Evolutionary conservation across 169 alveolate genomes (phyloP).

Genomic region (Perkinsus marinus): DNA sequence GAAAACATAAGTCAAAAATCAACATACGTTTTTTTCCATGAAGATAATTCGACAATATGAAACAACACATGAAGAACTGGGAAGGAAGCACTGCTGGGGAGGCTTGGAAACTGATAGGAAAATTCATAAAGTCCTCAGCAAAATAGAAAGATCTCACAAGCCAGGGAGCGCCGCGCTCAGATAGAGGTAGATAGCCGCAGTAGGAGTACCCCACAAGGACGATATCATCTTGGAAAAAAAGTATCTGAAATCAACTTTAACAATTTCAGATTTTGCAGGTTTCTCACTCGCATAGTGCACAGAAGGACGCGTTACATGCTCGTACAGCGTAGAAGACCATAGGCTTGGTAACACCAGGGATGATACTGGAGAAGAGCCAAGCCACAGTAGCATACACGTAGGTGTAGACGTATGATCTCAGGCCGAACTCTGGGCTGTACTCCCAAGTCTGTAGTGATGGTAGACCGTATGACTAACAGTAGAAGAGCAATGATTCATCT

Average conservation of each 20-base stretch:
- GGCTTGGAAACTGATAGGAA: not conserved
- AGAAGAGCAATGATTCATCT: not conserved
- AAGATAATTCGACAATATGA: not conserved
- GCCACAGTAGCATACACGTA: not conserved
- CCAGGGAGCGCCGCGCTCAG: not conserved
- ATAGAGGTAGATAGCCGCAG: not conserved
- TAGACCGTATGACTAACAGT: not conserved
- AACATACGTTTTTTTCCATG: not conserved
- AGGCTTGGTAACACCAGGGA: not conserved
- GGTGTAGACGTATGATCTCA: not conserved
- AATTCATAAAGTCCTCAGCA: not conserved
- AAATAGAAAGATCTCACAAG: not conserved
- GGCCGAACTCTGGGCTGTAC: not conserved
- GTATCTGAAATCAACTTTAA: not conserved
- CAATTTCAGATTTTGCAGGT: not conserved
- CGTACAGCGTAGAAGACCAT: not conserved
- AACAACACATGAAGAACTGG: not conserved
- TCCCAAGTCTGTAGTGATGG: conserved; percentile 3
- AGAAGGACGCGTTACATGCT: not conserved
- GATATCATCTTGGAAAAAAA: not conserved
- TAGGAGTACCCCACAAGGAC: not conserved
- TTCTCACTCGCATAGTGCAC: not conserved
- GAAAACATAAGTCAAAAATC: too few species aligned
- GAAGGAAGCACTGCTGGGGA: not conserved
- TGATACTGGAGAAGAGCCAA: not conserved